Evolutionary conservation across 768 basidiomycete genomes (phyloP), one percentile per base, ranked within the genome.

Genomic region (Serpula lacrymans): DNA sequence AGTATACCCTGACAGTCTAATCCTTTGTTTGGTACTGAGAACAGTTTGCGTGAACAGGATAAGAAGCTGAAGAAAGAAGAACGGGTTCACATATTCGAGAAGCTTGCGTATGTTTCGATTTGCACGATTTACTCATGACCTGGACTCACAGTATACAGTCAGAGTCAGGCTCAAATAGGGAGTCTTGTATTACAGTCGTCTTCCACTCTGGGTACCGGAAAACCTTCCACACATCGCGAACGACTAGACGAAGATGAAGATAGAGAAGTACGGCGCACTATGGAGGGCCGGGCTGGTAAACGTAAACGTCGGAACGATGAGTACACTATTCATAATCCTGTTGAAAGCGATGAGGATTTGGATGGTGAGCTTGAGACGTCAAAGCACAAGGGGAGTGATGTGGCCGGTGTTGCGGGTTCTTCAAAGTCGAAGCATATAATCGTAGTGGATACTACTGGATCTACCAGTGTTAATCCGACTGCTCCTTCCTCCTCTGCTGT

Each of bases 11-110:
- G 4, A 9, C 28, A 29, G 26, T 10, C 13, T 38, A 34, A 12
- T 30, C 6, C 12, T 22, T 14, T 22, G 11, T 40, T 37, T 23
- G 16, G 20, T 21, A 10, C 24, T n/a, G 14, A 37, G 23, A 44
- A 9, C 45, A 45, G 9, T 46, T 39, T 21, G 29, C n/a, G 6
- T 32, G 2, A 42, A 34, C 47, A 93, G 90, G 86, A 90, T 36
- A 93, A 93, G 67, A 94, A 94, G 63, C 67, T 95, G 34, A 90
- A 86, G 64, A 89, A 92, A 58, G 93, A 96, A 55, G 89, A 90
- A 46, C 78, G 92, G 32, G 54, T 78, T 4, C 59, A 72, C 14
- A 71, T 96, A 11, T 81, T 95, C 40, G 78, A 88, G 49, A 91
- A 88, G 59, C 70, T 96, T 46, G 75, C 81, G 92, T 92, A 66